Base-by-base conservation (phyloP, 225 moss, liverwort and hornwort species). In the Physcomitrellopsis africana region DNA sequence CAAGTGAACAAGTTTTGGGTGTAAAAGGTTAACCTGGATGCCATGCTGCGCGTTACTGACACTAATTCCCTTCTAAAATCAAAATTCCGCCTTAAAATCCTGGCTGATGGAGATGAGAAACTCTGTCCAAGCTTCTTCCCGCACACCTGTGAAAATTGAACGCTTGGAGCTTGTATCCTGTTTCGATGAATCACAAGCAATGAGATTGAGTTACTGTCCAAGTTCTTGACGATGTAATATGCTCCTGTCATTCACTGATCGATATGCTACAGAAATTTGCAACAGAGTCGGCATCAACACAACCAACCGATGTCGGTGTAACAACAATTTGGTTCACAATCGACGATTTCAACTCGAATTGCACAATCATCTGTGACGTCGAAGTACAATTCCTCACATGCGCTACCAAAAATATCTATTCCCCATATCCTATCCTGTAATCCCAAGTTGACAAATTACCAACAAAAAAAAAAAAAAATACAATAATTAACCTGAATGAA, bases 11-110 rank as follows among this genome's bases (percentile, higher is more conserved):
- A 12, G 14, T 15, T 37, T 32, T 7, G 1, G 17, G 49, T 6
- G 24, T 5, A 11, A 1, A 71, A 44, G 48, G 15, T 68, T 27
- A 71, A 83, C 83, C 83, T 80, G 44, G 57, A 14, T 63, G 83
- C 83, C 83, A 83, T 83, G 27, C 22, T 32, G 71, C 13, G 51
- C 18, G 20, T 48, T 49, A 2, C 63, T 11, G 59, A 37, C 53
- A 14, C 26, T 29, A n/a, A 22, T 11, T 68, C 46, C 20, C 72
- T 47, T 56, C 72, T 17, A 41, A 51, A 66, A 2, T 9, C 0
- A 27, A 48, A 63, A 27, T 42, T 49, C 47, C 24, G 71, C 67
- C 63, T 10, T 8, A 48, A 61, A 41, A 49, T 72, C 29, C 51
- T 72, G 44, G n/a, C 49, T 67, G 71, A 57, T n/a, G 51, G 5